Percentiles rank a stretch among this genome's conserved stretches.
Evolutionary conservation across 2,329 filamentous ascomycete species (phyloP).

Genomic region (Colletotrichum phormii): DNA sequence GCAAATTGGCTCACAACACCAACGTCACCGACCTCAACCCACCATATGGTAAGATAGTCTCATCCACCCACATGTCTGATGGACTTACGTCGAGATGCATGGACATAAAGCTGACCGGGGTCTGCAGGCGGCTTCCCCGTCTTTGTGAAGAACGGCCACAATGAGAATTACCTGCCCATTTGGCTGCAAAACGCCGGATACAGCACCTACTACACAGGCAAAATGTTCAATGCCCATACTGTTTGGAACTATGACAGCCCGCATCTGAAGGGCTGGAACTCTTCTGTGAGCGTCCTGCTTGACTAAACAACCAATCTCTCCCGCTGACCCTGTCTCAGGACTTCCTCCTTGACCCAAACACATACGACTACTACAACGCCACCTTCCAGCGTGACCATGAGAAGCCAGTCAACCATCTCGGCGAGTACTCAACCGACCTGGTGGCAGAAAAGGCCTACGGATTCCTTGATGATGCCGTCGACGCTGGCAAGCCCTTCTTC

Average conservation of each 20-base stretch:
- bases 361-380: slow-evolving; percentile 75
- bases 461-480: slow-evolving; percentile 71
- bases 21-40: slow-evolving; percentile 67
- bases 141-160: slow-evolving; percentile 61
- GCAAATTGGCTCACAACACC: slow-evolving; percentile 72
- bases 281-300: slow-evolving; percentile 47
- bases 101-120: slow-evolving; percentile 32
- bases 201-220: slow-evolving; percentile 66
- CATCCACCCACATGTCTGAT: not conserved
- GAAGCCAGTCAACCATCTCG: slow-evolving; percentile 52
- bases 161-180: slow-evolving; percentile 61
- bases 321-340: slow-evolving; percentile 38
- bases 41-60: slow-evolving; percentile 66
- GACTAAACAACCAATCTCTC: rapidly evolving
- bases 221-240: slow-evolving; percentile 64
- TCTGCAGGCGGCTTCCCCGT: slow-evolving; percentile 56
- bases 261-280: slow-evolving; percentile 66
- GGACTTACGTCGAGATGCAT: rapidly evolving
- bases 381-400: slow-evolving; percentile 72
- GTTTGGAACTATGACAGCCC: slow-evolving; percentile 62
- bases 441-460: slow-evolving; percentile 68
- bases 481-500: slow-evolving; percentile 66
- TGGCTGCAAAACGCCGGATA: slow-evolving; percentile 65
- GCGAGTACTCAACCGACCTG: slow-evolving; percentile 63
- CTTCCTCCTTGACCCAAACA: slow-evolving; percentile 73